Evolutionary conservation across 208 protist genomes (phyloP).

Genomic region (Crithidia bombi): DNA sequence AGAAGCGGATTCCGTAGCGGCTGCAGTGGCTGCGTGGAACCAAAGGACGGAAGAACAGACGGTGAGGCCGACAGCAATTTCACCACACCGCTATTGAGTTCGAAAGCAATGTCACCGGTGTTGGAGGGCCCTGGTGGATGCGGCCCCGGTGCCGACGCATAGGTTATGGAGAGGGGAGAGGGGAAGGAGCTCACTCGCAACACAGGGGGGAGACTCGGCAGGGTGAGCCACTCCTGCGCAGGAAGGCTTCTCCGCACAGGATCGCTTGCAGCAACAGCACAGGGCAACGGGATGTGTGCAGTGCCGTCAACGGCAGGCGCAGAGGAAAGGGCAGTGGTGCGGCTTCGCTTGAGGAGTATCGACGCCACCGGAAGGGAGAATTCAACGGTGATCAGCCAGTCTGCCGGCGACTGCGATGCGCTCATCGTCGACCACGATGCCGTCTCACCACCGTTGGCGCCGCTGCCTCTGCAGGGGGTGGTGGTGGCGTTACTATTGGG

Average conservation of each 20-base stretch:
- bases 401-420: constrained; percentile 16
- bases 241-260: background rate
- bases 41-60: constrained; percentile 8
- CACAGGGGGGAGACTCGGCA: background rate
- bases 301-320: background rate
- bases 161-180: too few relatives aligned
- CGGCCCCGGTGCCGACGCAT: too few relatives aligned
- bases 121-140: background rate
- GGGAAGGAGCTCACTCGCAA: background rate
- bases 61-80: background rate
- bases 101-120: background rate
- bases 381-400: constrained; percentile 33
- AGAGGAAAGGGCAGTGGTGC: background rate
- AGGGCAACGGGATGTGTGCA: too few relatives aligned
- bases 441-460: background rate
- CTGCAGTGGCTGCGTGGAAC: background rate
- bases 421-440: background rate
- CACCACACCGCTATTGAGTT: background rate
- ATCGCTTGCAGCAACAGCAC: background rate
- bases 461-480: too few relatives aligned
- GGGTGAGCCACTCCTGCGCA: background rate
- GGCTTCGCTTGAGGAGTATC: constrained; percentile 12
- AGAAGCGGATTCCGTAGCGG: background rate
- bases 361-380: constrained; percentile 14
- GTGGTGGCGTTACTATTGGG: too few relatives aligned